These are phyloP conservation scores for Cicer yamashitae DNA, from an alignment of 306 rosid genomes.

Conservation along the genomic window DNA sequence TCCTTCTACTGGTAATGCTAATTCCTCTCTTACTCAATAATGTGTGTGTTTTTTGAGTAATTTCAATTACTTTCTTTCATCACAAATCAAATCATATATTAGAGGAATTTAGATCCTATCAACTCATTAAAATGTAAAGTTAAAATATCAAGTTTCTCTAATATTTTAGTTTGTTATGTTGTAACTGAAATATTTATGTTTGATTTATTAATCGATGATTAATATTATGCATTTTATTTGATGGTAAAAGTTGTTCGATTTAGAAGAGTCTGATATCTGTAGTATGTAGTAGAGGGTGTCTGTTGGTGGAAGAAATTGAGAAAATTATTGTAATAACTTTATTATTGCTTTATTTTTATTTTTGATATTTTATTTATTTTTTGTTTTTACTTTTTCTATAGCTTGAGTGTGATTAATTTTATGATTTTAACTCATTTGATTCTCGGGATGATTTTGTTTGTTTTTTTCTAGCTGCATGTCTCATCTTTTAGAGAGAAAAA, in stretches of 20 bases:
- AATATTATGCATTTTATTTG: too few species aligned
- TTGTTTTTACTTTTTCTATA: background rate
- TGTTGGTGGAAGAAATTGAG: background rate
- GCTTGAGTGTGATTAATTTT: background rate
- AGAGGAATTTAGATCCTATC: too few species aligned
- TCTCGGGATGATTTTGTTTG: background rate
- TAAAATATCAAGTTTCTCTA: too few species aligned
- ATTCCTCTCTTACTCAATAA: conserved; percentile 32
- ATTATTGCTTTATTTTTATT: background rate
- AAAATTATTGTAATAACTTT: conserved; percentile 11
- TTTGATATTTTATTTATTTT: background rate
- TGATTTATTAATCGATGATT: too few species aligned
- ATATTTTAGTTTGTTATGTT: too few species aligned
- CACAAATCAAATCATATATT: background rate
- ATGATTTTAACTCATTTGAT: background rate
- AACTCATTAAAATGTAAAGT: too few species aligned
- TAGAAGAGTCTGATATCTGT: too few species aligned
- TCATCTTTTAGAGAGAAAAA: too few species aligned
- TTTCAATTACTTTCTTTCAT: background rate
- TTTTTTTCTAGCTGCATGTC: background rate
- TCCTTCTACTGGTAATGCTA: conserved; percentile 25
- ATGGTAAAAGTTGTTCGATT: too few species aligned
- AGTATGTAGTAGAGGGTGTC: background rate
- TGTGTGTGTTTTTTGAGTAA: background rate
- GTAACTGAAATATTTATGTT: too few species aligned